phyloP scores from a whole-genome alignment of 2,329 filamentous ascomycete genomes.

The Xenoacremonium recifei region DNA sequence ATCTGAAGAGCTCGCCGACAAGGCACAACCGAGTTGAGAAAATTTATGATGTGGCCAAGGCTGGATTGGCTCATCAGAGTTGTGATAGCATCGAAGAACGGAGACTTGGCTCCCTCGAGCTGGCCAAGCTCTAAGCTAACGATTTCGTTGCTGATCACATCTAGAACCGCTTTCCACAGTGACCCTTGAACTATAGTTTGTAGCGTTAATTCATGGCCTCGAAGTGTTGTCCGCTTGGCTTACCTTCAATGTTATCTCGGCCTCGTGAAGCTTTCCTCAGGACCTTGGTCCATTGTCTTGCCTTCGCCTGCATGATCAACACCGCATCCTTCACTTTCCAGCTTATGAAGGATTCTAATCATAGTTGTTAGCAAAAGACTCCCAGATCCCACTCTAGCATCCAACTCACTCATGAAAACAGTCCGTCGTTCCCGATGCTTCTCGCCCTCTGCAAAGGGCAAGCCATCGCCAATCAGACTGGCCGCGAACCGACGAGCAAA shows the following conservation, averaged over 20 bases:
- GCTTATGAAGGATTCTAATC: conserved; percentile 30
- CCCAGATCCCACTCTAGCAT: not conserved
- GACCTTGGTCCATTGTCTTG: too few species aligned
- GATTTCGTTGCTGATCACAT: conserved; percentile 33
- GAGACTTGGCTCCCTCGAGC: conserved; percentile 26
- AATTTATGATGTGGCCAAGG: conserved; percentile 26
- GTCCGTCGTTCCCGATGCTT: conserved; percentile 34
- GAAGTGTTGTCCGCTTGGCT: not conserved
- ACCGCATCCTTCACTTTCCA: too few species aligned
- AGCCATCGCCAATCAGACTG: conserved; percentile 29
- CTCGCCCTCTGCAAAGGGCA: conserved; percentile 35
- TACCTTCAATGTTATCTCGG: conserved; percentile 21
- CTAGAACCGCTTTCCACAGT: conserved; percentile 32
- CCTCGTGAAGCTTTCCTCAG: too few species aligned
- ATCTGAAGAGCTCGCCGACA: conserved; percentile 35
- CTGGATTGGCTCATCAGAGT: conserved; percentile 25
- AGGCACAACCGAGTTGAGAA: conserved; percentile 33
- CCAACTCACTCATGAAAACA: conserved; percentile 28
- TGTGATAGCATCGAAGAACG: conserved; percentile 20
- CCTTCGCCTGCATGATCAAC: conserved; percentile 35
- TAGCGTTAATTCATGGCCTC: conserved; percentile 4
- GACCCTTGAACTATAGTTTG: conserved; percentile 23
- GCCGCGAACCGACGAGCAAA: conserved; percentile 24
- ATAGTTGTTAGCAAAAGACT: conserved; percentile 3
- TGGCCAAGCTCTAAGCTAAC: conserved; percentile 35